Conservation (phyloP, 495 filamentous ascomycete genomes). For the Talaromyces thailandensis region DNA sequence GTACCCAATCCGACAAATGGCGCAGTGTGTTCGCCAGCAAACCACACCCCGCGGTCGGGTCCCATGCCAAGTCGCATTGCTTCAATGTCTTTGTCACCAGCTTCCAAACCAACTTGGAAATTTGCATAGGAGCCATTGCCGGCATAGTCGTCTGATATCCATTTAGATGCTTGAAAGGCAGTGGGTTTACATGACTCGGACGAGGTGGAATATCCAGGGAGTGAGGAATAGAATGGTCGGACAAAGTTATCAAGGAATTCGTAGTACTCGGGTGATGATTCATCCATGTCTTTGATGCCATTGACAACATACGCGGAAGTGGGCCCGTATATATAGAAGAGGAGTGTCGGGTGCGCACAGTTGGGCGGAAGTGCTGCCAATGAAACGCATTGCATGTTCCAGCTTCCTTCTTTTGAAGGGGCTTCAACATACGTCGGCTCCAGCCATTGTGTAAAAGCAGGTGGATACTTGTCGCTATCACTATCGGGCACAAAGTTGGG, state of each 20-base stretch:
- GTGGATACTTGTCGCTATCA: slow-evolving; percentile 8
- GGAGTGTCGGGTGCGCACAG: slow-evolving; percentile 70
- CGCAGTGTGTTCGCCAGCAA: slow-evolving; percentile 90
- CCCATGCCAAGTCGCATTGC: slow-evolving; percentile 57
- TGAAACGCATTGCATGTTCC: slow-evolving; percentile 76
- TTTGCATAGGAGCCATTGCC: slow-evolving; percentile 89
- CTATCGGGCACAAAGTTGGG: slow-evolving; percentile 1
- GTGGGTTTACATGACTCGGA: slow-evolving; percentile 52
- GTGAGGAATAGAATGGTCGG: slow-evolving; percentile 59
- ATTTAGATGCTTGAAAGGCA: slow-evolving; percentile 61
- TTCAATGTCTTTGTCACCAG: slow-evolving; percentile 63
- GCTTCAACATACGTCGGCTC: slow-evolving; percentile 55
- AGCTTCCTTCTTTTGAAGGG: slow-evolving; percentile 55
- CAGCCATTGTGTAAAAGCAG: slow-evolving; percentile 31
- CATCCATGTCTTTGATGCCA: slow-evolving; percentile 19
- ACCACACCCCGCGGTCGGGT: slow-evolving; percentile 66
- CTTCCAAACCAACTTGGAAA: slow-evolving; percentile 68
- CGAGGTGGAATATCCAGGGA: slow-evolving; percentile 51
- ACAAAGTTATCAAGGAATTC: slow-evolving; percentile 34
- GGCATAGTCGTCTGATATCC: slow-evolving; percentile 73
- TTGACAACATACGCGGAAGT: slow-evolving; percentile 43
- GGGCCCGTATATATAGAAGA: slow-evolving; percentile 84
- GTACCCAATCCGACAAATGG: slow-evolving; percentile 86
- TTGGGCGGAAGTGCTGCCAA: slow-evolving; percentile 54
- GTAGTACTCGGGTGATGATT: slow-evolving; percentile 20